Evolutionary conservation across 345 rosid species (phyloP), one percentile per base, ranked within the genome.

Genomic region (Rhodomyrtus tomentosa): DNA sequence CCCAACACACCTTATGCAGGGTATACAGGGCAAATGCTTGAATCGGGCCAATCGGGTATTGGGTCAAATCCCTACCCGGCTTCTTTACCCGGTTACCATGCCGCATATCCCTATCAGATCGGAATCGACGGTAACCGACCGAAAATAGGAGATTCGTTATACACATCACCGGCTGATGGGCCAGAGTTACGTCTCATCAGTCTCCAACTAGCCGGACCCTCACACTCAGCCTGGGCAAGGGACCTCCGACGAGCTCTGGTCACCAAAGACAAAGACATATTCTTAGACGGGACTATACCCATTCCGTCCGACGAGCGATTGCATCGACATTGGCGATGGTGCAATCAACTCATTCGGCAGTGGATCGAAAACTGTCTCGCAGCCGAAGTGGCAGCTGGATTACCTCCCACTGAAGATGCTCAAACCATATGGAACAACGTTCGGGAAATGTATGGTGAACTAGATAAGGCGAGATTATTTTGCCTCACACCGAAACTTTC

Each of bases 31-130:
- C 51, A 50, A 50, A 15, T 50, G 13, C 59, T 15, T 14, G 5
- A 55, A n/a, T n/a, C n/a, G n/a, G n/a, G n/a, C n/a, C n/a, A n/a
- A n/a, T n/a, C n/a, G n/a, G n/a, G n/a, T n/a, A n/a, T 21, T 4
- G 6, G 59, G 3, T 24, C 14, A 1, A 55, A 24, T 55, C 13
- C 29, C 15, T 55, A 55, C 59, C 15, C 14, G 13, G 1, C 10
- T 55, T 8, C 25, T 4, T 29, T 10, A 55, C 27, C 0, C 2
- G 15, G n/a, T 0, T 55, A 24, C 29, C 27, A 0, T 24, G 4
- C 8, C 0, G 10, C 6, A 10, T 55, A 24, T 55, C 3, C 3
- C 2, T 42, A 42, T 1, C 45, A 6, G 8, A 42, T 42, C 45
- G 8, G 45, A 42, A 6, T 11, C 29, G 13, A 2, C 6, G 27